Conservation (phyloP, 345 rosid genomes). For the Excoecaria cochinchinensis region DNA sequence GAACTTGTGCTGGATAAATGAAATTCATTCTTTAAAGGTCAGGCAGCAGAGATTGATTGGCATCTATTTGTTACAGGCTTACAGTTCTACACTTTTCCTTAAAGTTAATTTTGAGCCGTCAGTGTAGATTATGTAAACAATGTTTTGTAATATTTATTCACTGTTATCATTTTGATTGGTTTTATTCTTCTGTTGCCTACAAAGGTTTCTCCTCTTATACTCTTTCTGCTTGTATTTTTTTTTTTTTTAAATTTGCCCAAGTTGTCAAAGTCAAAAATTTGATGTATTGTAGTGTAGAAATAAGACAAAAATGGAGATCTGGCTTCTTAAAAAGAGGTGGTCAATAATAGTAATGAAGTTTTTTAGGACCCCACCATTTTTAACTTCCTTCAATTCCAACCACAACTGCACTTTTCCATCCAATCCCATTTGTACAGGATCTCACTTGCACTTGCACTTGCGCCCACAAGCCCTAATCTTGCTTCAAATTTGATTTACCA, state of each 20-base stretch:
- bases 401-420: constrained; percentile 50
- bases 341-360: neutral
- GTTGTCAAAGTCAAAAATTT: neutral
- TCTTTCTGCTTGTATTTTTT: neutral
- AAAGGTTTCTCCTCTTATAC: neutral
- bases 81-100: neutral
- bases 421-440: constrained; percentile 15
- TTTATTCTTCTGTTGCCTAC: neutral
- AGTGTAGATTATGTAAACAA: neutral
- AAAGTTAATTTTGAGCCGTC: neutral
- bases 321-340: neutral
- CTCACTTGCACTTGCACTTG: neutral
- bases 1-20: neutral
- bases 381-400: constrained; percentile 36
- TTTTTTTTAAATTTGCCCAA: neutral
- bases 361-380: constrained; percentile 41
- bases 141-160: neutral
- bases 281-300: neutral
- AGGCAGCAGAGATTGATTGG: neutral
- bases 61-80: neutral
- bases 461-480: neutral
- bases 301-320: constrained; percentile 32
- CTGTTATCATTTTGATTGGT: neutral
- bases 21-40: neutral
- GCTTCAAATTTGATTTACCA: constrained; percentile 13